phyloP scores from a whole-genome alignment of 106 monocot species.

The Chionographis japonica region DNA sequence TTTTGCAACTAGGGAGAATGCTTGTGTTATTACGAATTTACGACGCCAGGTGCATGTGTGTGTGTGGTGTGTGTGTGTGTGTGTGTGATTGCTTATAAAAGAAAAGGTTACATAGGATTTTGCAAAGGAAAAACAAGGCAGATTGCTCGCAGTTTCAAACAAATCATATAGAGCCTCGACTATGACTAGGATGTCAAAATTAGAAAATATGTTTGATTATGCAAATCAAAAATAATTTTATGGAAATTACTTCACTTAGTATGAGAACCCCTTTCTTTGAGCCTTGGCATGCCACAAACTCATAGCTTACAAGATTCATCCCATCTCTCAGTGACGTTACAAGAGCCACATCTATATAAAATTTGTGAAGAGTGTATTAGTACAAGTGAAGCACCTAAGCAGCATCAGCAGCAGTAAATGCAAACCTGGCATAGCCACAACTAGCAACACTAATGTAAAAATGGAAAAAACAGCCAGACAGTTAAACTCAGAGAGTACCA shows the following conservation, averaged over 20 bases:
- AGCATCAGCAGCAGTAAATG: background rate
- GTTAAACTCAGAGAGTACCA: background rate
- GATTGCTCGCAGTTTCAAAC: no score
- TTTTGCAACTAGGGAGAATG: no score
- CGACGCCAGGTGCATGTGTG: no score
- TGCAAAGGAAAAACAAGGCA: no score
- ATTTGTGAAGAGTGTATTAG: background rate
- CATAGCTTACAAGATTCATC: conserved; percentile 99
- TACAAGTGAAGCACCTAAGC: background rate
- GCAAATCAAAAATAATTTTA: background rate
- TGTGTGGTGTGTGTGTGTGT: no score
- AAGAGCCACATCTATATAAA: conserved; percentile 76
- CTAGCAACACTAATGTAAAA: background rate
- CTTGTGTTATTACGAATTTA: no score
- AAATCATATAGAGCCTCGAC: no score
- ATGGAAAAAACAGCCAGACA: background rate
- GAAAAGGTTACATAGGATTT: no score
- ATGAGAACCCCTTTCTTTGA: conserved; percentile 96
- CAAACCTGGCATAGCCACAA: background rate
- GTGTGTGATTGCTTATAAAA: no score
- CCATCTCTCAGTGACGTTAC: conserved; percentile 98
- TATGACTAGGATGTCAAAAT: no score
- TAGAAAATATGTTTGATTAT: background rate
- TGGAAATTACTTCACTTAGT: conserved; percentile 74
- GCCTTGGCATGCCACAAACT: conserved; percentile 96